Conservation (phyloP, 2,329 filamentous ascomycete species). For the Coniochaeta pulveracea region DNA sequence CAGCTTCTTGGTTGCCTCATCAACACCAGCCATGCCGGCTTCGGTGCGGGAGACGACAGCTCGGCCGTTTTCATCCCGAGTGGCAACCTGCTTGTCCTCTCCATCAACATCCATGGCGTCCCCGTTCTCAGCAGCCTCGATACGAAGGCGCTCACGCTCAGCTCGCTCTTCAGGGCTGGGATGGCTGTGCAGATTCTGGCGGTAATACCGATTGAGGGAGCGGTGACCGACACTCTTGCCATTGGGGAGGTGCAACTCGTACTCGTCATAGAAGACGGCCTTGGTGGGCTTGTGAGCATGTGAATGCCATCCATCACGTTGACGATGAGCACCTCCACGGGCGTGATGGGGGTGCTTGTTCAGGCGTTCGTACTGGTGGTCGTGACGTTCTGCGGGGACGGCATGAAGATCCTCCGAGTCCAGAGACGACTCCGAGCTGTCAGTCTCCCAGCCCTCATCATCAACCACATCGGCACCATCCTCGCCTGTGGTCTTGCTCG, state of each 20-base stretch:
- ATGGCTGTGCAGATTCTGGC: conserved; percentile 82
- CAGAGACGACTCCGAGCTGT: conserved; percentile 78
- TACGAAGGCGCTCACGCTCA: conserved; percentile 9
- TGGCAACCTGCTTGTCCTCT: conserved; percentile 3
- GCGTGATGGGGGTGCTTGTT: conserved; percentile 67
- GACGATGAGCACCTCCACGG: conserved; percentile 60
- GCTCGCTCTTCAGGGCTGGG: conserved; percentile 64
- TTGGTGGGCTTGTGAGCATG: conserved; percentile 66
- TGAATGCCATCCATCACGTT: conserved; percentile 69
- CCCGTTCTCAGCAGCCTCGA: conserved; percentile 12
- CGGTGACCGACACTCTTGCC: conserved; percentile 85
- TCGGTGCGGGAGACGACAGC: conserved; percentile 10
- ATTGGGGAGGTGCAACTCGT: conserved; percentile 84
- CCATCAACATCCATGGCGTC: conserved; percentile 13
- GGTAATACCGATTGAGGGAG: conserved; percentile 76
- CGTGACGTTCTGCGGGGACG: conserved; percentile 62
- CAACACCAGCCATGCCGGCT: conserved; percentile 8
- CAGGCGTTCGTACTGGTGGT: conserved; percentile 61
- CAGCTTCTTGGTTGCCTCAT: conserved; percentile 7
- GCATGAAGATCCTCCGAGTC: conserved; percentile 76
- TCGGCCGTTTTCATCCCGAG: conserved; percentile 9
- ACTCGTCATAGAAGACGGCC: conserved; percentile 82
- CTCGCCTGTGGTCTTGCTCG: conserved; percentile 36
- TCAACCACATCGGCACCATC: conserved; percentile 40
- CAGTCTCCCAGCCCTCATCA: conserved; percentile 79